Conservation (phyloP, 1,139 yeast species). For the Diutina rugosa region DNA sequence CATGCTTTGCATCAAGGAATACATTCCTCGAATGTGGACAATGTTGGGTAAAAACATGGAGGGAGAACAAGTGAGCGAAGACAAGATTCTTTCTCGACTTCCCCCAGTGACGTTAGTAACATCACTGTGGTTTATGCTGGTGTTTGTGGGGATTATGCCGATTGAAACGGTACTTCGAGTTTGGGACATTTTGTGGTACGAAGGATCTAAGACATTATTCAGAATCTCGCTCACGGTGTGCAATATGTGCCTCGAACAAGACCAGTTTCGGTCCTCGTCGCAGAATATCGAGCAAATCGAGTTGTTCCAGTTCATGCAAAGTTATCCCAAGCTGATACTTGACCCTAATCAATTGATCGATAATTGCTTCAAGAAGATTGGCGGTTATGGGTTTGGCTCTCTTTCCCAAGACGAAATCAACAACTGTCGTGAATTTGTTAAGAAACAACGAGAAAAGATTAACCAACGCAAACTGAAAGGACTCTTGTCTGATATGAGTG, state of each 20-base stretch:
- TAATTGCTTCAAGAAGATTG: conserved; percentile 59
- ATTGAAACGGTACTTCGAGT: conserved; percentile 76
- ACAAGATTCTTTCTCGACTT: conserved; percentile 50
- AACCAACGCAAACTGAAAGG: background rate
- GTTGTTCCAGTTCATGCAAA: conserved; percentile 75
- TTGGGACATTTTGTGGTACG: conserved; percentile 93
- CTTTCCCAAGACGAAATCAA: conserved; percentile 73
- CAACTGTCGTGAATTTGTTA: conserved; percentile 65
- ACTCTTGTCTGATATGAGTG: conserved; percentile 6
- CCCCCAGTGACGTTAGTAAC: conserved; percentile 92
- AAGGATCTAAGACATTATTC: conserved; percentile 79
- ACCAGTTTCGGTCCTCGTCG: conserved; percentile 15
- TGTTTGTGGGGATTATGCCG: conserved; percentile 79
- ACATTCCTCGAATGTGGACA: conserved; percentile 73
- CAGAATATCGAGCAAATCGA: conserved; percentile 61
- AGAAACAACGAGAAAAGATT: conserved; percentile 35
- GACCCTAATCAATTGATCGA: conserved; percentile 66
- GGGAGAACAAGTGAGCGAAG: conserved; percentile 36
- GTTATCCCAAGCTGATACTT: conserved; percentile 57
- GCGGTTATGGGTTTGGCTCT: conserved; percentile 57
- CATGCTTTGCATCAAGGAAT: conserved; percentile 75
- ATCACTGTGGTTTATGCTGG: conserved; percentile 96
- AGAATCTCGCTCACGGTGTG: conserved; percentile 76
- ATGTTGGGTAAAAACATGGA: conserved; percentile 31
- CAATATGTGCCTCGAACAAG: conserved; percentile 60